Base-by-base conservation (phyloP, 2,329 filamentous ascomycete species). In the Scedosporium aurantiacum region DNA sequence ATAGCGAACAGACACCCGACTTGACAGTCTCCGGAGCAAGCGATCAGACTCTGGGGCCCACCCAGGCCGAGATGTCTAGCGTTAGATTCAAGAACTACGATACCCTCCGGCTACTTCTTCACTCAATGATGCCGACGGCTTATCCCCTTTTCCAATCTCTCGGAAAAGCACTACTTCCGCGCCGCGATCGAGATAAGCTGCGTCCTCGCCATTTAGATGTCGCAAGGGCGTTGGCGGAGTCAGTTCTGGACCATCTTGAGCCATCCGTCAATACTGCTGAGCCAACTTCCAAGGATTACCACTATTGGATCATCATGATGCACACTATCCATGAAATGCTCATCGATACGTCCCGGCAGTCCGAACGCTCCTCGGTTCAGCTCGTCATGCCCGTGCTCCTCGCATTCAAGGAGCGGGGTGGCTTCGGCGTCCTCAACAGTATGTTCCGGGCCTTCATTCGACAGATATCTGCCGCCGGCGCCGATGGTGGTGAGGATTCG, bases 141-240 rank as follows among this genome's bases (percentile, higher is more conserved):
- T 88, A 90, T 18, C 87, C 89, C 0, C 89, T 97, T 66, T 88
- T 96, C 70, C 90, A 96, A 68, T 87, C 86, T 1, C 77, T 97
- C 52, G 93, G 93, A 12, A 94, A 91, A 71, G 84, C 88, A 16
- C 77, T 97, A 23, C 79, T 96, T 3, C 84, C 85, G 52, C 88
- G 90, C 63, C 85, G 91, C 58, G 85, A 72, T 43, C 80, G 84
- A 28, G 91, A 97, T 67, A 68, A 76, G 2, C 87, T 78, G 61
- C 74, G 82, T 64, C 74, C 77, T 60, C 77, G 80, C 61, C 83
- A 87, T 63, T 67, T 82, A 41, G 75, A 77, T 60, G 75, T 87
- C 57, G 81, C 83, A 23, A 79, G 82, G 64, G 85, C 89, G 25
- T 79, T 97, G 65, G 89, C 89, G 2, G 79, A 86, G 62, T 84